Conservation (phyloP, 331 rosid genomes). For the Spiraea crenata region DNA sequence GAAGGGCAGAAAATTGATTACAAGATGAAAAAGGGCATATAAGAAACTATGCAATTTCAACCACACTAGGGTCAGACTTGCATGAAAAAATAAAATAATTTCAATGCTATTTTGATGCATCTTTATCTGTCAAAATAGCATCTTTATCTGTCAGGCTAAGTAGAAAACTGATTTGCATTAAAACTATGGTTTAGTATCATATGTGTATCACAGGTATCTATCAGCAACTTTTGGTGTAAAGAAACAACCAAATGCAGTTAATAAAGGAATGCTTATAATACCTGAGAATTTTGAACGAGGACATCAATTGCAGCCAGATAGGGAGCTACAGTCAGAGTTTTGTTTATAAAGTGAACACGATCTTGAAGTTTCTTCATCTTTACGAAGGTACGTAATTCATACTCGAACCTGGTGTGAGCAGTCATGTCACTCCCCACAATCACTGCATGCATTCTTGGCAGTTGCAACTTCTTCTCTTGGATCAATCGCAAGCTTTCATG, state of each 20-base stretch:
- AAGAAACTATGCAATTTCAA: neutral
- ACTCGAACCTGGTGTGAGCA: conserved; percentile 36
- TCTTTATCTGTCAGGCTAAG: too few species aligned
- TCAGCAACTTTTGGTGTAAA: neutral
- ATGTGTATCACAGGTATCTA: neutral
- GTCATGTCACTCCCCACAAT: conserved; percentile 38
- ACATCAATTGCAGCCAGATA: conserved; percentile 41
- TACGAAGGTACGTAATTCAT: conserved; percentile 32
- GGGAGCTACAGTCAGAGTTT: conserved; percentile 39
- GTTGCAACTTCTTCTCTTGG: conserved; percentile 35
- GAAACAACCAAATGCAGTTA: neutral
- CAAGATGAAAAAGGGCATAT: neutral
- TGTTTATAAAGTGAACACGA: conserved; percentile 36
- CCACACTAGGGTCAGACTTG: neutral
- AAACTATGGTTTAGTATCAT: neutral
- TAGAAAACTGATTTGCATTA: neutral
- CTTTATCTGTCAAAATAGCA: neutral
- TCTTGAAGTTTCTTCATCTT: conserved; percentile 32
- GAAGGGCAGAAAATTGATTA: neutral
- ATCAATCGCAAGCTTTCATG: conserved; percentile 31
- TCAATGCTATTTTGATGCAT: neutral
- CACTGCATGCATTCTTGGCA: conserved; percentile 38
- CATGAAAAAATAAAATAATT: neutral
- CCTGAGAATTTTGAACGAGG: conserved; percentile 43
- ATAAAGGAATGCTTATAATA: neutral